Percentiles rank a stretch among this genome's conserved stretches.
phyloP scores from a whole-genome alignment of 305 asterid species.

The Coffea humblotiana region DNA sequence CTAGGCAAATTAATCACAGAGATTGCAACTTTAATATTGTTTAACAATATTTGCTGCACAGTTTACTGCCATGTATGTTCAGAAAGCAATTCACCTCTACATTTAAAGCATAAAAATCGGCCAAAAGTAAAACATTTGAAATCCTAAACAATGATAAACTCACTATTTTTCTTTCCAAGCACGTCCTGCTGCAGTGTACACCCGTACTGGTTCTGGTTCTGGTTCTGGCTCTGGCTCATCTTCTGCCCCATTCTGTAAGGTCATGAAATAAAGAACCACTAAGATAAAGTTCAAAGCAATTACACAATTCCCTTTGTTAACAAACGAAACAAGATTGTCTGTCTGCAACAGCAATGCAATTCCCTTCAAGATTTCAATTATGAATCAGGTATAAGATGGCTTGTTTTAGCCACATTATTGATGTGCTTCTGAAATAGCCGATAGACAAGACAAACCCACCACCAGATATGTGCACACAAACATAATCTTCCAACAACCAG shows the following conservation, averaged over 20 bases:
- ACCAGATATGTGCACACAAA: neutral
- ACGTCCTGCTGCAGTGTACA: constrained; percentile 77
- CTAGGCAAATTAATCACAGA: neutral
- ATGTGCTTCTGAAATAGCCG: neutral
- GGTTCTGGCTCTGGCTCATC: constrained; percentile 64
- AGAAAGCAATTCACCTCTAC: neutral
- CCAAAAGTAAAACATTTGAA: constrained; percentile 2
- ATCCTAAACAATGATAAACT: constrained; percentile 34
- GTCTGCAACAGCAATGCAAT: neutral
- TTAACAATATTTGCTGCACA: neutral
- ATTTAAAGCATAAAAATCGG: neutral
- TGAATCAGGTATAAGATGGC: neutral
- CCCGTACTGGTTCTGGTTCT: constrained; percentile 63
- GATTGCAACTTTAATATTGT: neutral
- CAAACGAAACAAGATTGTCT: neutral
- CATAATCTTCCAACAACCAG: neutral
- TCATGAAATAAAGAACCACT: too few species aligned
- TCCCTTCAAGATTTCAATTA: too few species aligned
- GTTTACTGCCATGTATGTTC: neutral
- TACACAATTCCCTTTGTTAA: constrained; percentile 6
- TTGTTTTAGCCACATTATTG: neutral
- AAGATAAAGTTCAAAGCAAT: constrained; percentile 5
- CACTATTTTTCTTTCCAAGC: constrained; percentile 84
- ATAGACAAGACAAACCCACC: neutral
- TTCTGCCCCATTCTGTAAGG: constrained; percentile 54